These are phyloP conservation scores for Trebouxia sp. DNA, from an alignment of 139 green algal species.

Conservation along the genomic window DNA sequence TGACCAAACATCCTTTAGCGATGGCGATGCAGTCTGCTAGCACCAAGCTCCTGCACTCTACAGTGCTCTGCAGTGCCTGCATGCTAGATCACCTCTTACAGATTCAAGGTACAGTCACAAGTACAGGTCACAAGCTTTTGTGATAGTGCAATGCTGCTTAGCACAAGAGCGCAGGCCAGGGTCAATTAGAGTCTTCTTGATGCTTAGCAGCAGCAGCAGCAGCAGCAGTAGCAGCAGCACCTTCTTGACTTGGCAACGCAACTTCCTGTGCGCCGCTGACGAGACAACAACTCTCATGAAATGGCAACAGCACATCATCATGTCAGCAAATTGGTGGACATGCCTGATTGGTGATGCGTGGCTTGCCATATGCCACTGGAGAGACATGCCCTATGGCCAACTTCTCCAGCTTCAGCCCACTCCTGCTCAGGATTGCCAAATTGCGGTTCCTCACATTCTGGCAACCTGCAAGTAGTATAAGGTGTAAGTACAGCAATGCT, in stretches of 20 bases:
- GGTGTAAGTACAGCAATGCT: background rate
- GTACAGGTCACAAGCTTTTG: background rate
- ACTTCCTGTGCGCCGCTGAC: background rate
- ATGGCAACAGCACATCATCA: background rate
- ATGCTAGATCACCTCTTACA: background rate
- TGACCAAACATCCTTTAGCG: background rate
- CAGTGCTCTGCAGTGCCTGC: background rate
- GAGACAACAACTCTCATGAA: background rate
- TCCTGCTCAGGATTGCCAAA: constrained; percentile 18
- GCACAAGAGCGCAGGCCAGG: no score
- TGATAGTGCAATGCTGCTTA: no score
- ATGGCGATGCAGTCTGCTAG: background rate
- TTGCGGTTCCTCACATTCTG: constrained; percentile 38
- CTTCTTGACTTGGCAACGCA: background rate
- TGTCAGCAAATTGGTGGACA: background rate
- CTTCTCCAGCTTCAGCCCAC: background rate
- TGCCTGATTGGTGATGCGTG: constrained; percentile 38
- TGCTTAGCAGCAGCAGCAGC: no score
- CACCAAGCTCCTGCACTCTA: background rate
- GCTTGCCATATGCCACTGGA: constrained; percentile 12
- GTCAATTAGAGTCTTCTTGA: no score
- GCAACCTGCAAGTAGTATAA: background rate
- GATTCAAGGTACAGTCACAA: background rate
- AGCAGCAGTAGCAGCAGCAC: background rate
- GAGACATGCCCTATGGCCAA: constrained; percentile 26